Base-by-base conservation (phyloP, 176 grass and related monocot genomes). In the Oryza officinalis region DNA sequence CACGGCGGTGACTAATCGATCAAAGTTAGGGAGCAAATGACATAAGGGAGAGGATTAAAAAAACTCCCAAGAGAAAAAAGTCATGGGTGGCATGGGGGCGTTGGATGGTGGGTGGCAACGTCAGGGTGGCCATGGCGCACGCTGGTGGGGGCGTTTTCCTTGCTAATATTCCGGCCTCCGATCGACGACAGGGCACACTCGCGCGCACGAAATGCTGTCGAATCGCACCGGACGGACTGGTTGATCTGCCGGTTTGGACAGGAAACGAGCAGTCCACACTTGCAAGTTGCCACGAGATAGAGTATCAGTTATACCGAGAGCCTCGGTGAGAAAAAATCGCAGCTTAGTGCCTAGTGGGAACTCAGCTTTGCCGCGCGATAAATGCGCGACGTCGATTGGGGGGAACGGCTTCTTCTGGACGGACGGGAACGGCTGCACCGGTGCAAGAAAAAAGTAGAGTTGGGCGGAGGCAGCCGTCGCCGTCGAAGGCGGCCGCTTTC, bases 401-500 rank as follows among this genome's bases (percentile, higher is more conserved):
- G 6, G 67, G 59, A 13, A 37, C 87, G 83, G 78, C 78, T 1
- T 43, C 35, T 83, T 79, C 80, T 31, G 68, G 64, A 69, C 25
- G 72, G 54, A 32, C 45, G 74, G 83, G 31, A 41, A 65, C 54
- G 26, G 83, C 63, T 8, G 32, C 72, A 54, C 50, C 17, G 50
- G 50, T 54, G 50, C 50, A 20, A 9, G 13, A 17, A 38, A 17
- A 77, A 37, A 54, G 12, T 44, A 50, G 43, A 72, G 72, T 63
- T 77, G 69, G 67, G 20, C 68, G 27, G 66, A 43, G n/a, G 68
- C 38, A 61, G 15, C 25, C 31, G 20, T 86, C 88, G 52, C 35
- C 80, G 63, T 87, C 88, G 13, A 30, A 15, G 25, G 35, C 38
- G 49, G 75, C 75, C 89, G 80, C 89, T 87, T 83, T 90, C 80